A percentile compares a stretch with the other conserved stretches of the same genome.
Conservation (phyloP, 2,329 filamentous ascomycete genomes). For the Ceratocystis lukuohia region DNA sequence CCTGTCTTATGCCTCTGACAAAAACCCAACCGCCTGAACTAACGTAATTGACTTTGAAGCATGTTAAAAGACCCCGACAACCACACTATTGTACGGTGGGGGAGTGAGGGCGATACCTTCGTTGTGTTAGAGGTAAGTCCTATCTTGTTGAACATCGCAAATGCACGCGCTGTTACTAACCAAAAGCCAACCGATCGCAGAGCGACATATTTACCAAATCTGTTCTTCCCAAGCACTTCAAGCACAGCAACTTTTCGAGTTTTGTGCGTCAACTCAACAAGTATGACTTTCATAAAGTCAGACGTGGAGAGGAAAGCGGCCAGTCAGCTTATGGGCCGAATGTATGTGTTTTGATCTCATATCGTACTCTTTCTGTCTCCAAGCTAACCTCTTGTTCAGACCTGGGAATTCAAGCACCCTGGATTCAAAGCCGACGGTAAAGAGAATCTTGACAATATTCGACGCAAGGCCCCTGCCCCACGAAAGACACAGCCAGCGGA, state of each 20-base stretch:
- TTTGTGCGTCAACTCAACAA: conserved; percentile 95
- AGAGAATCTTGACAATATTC: conserved; percentile 90
- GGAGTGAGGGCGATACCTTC: conserved; percentile 86
- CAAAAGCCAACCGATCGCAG: conserved; percentile 33
- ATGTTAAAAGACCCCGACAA: conserved; percentile 96
- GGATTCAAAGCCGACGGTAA: conserved; percentile 94
- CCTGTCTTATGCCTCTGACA: conserved; percentile 13
- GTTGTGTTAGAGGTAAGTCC: conserved; percentile 77
- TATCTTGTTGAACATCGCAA: background rate
- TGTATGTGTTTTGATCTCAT: conserved; percentile 35
- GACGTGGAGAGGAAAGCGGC: conserved; percentile 33
- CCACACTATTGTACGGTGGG: conserved; percentile 87
- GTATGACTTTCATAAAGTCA: conserved; percentile 97
- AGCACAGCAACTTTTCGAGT: conserved; percentile 96
- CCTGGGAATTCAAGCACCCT: conserved; percentile 95
- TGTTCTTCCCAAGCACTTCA: conserved; percentile 95
- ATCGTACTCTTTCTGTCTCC: background rate
- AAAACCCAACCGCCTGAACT: conserved; percentile 7
- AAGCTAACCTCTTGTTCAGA: conserved; percentile 33
- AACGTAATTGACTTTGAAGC: conserved; percentile 36
- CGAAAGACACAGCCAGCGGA: conserved; percentile 55
- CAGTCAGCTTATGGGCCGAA: conserved; percentile 56
- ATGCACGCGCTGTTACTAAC: conserved; percentile 11
- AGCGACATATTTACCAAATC: conserved; percentile 97
- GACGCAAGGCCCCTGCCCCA: conserved; percentile 84